Percentiles rank a stretch among this genome's conserved stretches.
Conservation (phyloP, 768 basidiomycete species). For the Mycena haematopus region DNA sequence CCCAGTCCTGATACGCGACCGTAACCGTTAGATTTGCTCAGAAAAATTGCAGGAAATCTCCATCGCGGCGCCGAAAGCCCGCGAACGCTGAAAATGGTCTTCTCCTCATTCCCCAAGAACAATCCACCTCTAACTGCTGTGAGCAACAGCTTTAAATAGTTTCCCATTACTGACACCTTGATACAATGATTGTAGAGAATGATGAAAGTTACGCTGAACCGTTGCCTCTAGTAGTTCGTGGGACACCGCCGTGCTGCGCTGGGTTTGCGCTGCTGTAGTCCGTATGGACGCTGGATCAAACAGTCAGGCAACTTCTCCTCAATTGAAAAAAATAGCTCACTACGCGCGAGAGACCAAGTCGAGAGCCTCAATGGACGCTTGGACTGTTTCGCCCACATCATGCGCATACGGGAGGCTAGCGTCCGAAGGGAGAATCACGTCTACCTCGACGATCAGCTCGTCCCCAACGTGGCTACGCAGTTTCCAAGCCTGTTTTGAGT, state of each 20-base stretch:
- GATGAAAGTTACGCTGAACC: too few species aligned
- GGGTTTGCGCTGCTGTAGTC: conserved; percentile 28
- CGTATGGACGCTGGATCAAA: conserved; percentile 21
- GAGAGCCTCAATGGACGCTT: conserved; percentile 26
- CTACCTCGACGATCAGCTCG: conserved; percentile 30
- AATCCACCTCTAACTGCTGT: too few species aligned
- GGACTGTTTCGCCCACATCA: conserved; percentile 29
- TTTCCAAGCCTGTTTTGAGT: not conserved
- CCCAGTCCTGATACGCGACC: conserved; percentile 68
- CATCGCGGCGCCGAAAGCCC: too few species aligned
- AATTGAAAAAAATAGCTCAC: not conserved
- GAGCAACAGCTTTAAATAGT: too few species aligned
- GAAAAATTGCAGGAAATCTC: too few species aligned
- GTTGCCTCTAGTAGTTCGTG: too few species aligned
- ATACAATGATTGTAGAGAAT: too few species aligned
- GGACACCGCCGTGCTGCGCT: conserved; percentile 9
- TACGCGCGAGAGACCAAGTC: conserved; percentile 30
- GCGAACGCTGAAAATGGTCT: too few species aligned
- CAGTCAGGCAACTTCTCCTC: not conserved
- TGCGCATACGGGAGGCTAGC: conserved; percentile 26
- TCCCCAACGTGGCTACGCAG: conserved; percentile 29
- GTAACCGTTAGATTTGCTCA: conserved; percentile 63
- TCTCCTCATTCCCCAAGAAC: too few species aligned
- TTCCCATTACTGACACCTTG: too few species aligned
- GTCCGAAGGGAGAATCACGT: conserved; percentile 22